These are phyloP conservation scores for Neonothopanus nambi DNA, from an alignment of 1,284 basidiomycete genomes.

Conservation along the genomic window DNA sequence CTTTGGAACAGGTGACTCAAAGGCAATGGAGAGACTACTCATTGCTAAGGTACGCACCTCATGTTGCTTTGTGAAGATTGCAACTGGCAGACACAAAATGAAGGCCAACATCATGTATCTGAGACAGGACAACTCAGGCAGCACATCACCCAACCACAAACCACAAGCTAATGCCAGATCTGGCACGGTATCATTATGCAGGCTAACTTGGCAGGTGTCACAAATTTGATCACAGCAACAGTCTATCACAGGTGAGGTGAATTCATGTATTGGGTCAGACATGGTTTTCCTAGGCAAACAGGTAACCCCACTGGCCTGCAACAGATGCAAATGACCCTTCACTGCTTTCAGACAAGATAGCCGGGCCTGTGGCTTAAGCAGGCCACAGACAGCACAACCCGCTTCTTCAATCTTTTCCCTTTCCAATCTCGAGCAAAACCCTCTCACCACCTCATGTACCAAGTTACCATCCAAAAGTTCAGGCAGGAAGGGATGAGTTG, in stretches of 20 bases:
- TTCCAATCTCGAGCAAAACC: background rate
- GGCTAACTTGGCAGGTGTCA: constrained; percentile 7
- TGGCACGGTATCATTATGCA: constrained; percentile 26
- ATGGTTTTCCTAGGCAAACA: background rate
- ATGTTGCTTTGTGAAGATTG: too few species aligned
- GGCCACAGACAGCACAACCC: constrained; percentile 31
- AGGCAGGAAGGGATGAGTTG: too few species aligned
- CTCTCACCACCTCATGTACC: background rate
- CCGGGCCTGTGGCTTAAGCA: constrained; percentile 16
- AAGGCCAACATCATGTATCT: constrained; percentile 26
- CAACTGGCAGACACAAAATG: too few species aligned
- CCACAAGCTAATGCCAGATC: constrained; percentile 33
- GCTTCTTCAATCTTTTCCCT: constrained; percentile 17
- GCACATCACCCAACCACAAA: constrained; percentile 40
- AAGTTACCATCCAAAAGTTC: background rate
- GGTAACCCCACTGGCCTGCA: too few species aligned
- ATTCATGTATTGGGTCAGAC: background rate
- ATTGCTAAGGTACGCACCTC: too few species aligned
- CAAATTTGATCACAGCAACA: constrained; percentile 20
- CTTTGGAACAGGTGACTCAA: constrained; percentile 30
- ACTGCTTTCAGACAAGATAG: constrained; percentile 18
- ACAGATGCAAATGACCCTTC: constrained; percentile 19
- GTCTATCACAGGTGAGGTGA: constrained; percentile 20
- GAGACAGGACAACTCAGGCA: constrained; percentile 24
- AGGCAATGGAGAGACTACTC: too few species aligned